Conservation (phyloP, 2,329 filamentous ascomycete genomes). For the Neodidymelliopsis sp. region DNA sequence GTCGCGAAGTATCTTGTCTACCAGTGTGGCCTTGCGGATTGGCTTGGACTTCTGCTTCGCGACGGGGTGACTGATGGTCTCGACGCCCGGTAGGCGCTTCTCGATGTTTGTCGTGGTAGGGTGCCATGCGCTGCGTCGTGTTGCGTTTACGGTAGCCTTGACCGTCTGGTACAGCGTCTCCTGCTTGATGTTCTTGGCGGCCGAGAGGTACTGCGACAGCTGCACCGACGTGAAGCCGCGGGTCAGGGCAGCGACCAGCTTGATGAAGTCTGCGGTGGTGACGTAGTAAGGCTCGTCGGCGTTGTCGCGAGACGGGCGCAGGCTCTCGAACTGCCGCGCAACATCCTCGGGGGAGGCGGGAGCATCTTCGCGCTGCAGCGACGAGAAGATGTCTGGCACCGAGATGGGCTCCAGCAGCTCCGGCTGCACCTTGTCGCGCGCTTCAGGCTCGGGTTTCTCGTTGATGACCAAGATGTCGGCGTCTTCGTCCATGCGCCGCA, state of each 20-base stretch:
- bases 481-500: constrained; percentile 44
- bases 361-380: constrained; percentile 35
- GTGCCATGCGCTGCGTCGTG: constrained; percentile 41
- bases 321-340: constrained; percentile 38
- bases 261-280: constrained; percentile 34
- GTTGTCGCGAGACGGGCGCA: constrained; percentile 35
- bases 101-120: constrained; percentile 34
- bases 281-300: constrained; percentile 40
- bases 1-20: constrained; percentile 45
- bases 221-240: constrained; percentile 41
- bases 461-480: constrained; percentile 47
- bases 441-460: constrained; percentile 28
- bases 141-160: constrained; percentile 22
- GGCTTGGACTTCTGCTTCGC: constrained; percentile 12
- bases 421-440: constrained; percentile 2
- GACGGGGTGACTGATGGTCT: constrained; percentile 13
- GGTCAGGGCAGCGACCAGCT: constrained; percentile 32
- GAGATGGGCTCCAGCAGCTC: constrained; percentile 18
- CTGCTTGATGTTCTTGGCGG: constrained; percentile 31
- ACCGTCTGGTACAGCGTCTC: constrained; percentile 26
- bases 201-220: constrained; percentile 42
- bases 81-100: constrained; percentile 35
- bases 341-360: constrained; percentile 39
- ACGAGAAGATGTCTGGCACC: constrained; percentile 35
- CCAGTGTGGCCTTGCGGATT: constrained; percentile 39